Percentiles rank a stretch among this genome's conserved stretches.
phyloP scores from a whole-genome alignment of 495 filamentous ascomycete genomes.

The Talaromyces thailandensis region DNA sequence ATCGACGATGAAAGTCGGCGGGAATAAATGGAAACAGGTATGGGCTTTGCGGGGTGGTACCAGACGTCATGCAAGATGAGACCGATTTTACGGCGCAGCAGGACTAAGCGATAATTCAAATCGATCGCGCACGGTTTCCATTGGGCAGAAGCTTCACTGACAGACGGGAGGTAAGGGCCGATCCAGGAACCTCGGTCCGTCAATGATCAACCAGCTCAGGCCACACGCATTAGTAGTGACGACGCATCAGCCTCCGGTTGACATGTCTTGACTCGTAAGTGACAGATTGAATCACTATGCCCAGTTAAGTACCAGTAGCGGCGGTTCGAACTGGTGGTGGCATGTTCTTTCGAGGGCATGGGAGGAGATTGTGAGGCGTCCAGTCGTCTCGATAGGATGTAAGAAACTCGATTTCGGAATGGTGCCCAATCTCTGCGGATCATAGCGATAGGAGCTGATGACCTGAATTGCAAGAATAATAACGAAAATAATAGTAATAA shows the following conservation, averaged over 20 bases:
- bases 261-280: not conserved
- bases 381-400: not conserved
- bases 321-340: not conserved
- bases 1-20: not conserved
- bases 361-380: not conserved
- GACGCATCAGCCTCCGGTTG: not conserved
- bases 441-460: not conserved
- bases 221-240: not conserved
- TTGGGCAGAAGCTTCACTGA: conserved; percentile 2
- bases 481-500: not conserved
- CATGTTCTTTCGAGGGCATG: not conserved
- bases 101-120: not conserved
- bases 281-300: not conserved
- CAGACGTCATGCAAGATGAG: not conserved
- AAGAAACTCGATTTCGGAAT: not conserved
- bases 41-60: not conserved
- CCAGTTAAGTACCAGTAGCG: not conserved
- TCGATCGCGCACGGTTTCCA: not conserved
- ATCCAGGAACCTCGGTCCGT: conserved; percentile 8
- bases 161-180: conserved; percentile 8
- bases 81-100: conserved; percentile 4
- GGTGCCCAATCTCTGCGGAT: not conserved
- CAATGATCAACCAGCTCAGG: conserved; percentile 6
- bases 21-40: not conserved
- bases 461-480: not conserved